These are phyloP conservation scores for Salinomyces thailandicus DNA, from an alignment of 2,329 filamentous ascomycete species.

Conservation along the genomic window DNA sequence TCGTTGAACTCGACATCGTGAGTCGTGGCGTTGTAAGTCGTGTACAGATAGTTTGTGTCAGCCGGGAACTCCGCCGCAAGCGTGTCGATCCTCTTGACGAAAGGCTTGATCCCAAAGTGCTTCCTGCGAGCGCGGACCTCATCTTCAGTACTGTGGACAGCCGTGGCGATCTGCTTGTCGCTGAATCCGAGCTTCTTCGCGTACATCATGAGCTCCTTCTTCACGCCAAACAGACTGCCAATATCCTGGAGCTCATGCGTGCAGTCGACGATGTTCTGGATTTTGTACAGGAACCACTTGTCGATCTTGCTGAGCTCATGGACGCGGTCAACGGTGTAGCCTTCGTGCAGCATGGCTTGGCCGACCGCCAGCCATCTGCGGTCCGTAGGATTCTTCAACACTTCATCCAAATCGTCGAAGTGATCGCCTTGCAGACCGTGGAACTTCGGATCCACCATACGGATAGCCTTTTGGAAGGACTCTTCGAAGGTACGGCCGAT, in stretches of 20 bases:
- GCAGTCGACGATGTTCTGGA: slow-evolving; percentile 92
- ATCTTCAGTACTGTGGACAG: slow-evolving; percentile 77
- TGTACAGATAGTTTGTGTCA: slow-evolving; percentile 92
- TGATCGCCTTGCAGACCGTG: slow-evolving; percentile 90
- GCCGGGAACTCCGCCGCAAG: slow-evolving; percentile 94
- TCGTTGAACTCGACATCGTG: slow-evolving; percentile 94
- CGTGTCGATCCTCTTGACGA: slow-evolving; percentile 98
- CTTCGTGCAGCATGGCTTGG: slow-evolving; percentile 94
- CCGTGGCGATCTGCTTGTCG: slow-evolving; percentile 83
- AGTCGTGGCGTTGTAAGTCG: slow-evolving; percentile 89
- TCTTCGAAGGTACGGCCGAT: slow-evolving; percentile 98
- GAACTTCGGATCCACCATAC: slow-evolving; percentile 87
- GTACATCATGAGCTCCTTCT: slow-evolving; percentile 78
- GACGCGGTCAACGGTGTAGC: slow-evolving; percentile 82
- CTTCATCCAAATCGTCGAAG: slow-evolving; percentile 85
- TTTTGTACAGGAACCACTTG: slow-evolving; percentile 98
- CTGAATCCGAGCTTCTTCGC: slow-evolving; percentile 98
- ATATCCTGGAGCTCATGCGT: slow-evolving; percentile 74
- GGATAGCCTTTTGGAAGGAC: slow-evolving; percentile 97
- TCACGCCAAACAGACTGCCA: slow-evolving; percentile 71
- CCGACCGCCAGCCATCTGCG: slow-evolving; percentile 95
- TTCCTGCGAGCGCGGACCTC: slow-evolving; percentile 76
- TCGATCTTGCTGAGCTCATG: slow-evolving; percentile 97
- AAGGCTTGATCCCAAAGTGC: slow-evolving; percentile 81
- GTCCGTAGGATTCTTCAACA: slow-evolving; percentile 86